These are phyloP conservation scores for Verticillium albo-atrum DNA, from an alignment of 2,329 filamentous ascomycete genomes.

Conservation along the genomic window DNA sequence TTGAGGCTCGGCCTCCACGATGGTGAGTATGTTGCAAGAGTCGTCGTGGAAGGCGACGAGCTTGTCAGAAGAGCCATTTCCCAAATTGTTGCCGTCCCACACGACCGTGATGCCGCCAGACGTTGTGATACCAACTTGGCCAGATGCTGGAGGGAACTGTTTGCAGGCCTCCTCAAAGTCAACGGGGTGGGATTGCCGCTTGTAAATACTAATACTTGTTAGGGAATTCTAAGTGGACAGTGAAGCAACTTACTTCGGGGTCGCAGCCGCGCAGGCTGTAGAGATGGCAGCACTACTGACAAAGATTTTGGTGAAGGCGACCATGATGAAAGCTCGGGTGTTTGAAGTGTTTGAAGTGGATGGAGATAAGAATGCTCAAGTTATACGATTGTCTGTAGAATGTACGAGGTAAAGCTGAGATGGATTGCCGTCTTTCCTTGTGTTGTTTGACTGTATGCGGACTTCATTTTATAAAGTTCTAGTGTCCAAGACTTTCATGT, in stretches of 20 bases:
- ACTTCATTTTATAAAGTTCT: no score
- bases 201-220: neutral
- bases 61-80: neutral
- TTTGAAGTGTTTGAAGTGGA: neutral
- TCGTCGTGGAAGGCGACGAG: neutral
- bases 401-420: no score
- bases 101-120: neutral
- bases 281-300: neutral
- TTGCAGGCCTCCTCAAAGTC: neutral
- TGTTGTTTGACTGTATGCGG: no score
- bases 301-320: neutral
- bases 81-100: neutral
- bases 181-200: neutral
- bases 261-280: neutral
- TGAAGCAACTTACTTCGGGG: neutral
- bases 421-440: no score
- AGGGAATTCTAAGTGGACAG: neutral
- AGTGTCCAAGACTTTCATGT: no score
- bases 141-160: neutral
- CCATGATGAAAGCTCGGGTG: neutral
- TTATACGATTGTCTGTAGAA: no score
- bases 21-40: neutral
- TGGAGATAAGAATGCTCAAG: neutral
- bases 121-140: neutral
- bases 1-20: neutral